Base-by-base conservation (phyloP, 164 flowering plant species). In the Santalum album region DNA sequence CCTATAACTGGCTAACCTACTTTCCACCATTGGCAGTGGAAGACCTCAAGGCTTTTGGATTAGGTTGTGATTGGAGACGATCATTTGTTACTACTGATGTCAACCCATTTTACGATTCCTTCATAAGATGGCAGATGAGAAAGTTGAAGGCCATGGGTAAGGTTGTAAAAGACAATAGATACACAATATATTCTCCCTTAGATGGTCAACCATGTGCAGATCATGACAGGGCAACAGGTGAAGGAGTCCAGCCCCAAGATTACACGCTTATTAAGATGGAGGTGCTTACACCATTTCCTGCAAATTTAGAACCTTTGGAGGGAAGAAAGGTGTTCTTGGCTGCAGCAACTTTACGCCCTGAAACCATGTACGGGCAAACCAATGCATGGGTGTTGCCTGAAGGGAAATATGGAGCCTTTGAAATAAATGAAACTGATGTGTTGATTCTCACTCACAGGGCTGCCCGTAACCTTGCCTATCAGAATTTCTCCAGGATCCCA, bases 141-240 rank as follows among this genome's bases (percentile, higher is more conserved):
- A 90, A 87, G 58, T 63, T 87, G 71, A 87, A 78, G 68, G 69
- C 70, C n/a, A 48, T 70, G 75, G 96, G 91, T 1, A 90, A 90
- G 71, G 80, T 90, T 61, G 89, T 90, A 14, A 83, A 90, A 61
- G 96, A 81, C 50, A 53, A 70, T 38, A 75, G 97, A 45, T 85
- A 87, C 68, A 65, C 94, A 0, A 74, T 87, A 15, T 90, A 68
- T 60, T 90, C 97, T 32, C 95, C 90, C 7, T 62, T 80, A 20
- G 97, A 87, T 75, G 91, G 87, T 24, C 97, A 87, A 57, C 97
- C 96, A 7, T 90, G 97, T 72, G 96, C 95, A 14, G 97, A 87
- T 62, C 97, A 90, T 66, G 97, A 90, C 47, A 73, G 97, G 61
- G 94, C 95, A 16, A 69, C 72, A 11, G 97, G 97, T 25, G 96